phyloP scores from a whole-genome alignment of 805 yeast genomes.

The Myxozyma mucilagina region DNA sequence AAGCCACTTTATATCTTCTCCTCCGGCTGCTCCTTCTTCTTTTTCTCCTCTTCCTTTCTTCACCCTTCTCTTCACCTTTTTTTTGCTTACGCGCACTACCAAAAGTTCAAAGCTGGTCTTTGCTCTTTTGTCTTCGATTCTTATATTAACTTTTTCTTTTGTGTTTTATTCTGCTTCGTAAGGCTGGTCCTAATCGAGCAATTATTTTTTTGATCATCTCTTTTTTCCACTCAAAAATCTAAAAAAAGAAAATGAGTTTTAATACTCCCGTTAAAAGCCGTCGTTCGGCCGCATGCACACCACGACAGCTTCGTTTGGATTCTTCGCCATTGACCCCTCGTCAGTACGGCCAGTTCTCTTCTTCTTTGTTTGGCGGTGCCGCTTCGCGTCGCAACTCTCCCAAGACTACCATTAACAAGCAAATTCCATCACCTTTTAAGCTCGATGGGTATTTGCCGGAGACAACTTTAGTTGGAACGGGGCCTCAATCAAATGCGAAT shows the following conservation, averaged over 20 bases:
- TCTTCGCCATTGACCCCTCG: constrained; percentile 25
- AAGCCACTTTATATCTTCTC: background rate
- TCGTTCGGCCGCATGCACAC: constrained; percentile 21
- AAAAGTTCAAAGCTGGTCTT: constrained; percentile 29
- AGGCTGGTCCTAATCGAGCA: constrained; percentile 26
- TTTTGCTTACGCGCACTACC: background rate
- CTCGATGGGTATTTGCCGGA: constrained; percentile 48
- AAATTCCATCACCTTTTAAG: constrained; percentile 46
- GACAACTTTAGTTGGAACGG: constrained; percentile 42
- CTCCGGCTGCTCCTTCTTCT: background rate
- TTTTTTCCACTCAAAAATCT: background rate
- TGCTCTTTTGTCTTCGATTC: constrained; percentile 21
- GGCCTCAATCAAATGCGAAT: constrained; percentile 37
- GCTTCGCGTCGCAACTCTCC: constrained; percentile 18
- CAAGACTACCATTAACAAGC: constrained; percentile 28
- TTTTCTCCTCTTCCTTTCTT: background rate
- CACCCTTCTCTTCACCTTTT: background rate
- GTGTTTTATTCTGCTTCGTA: background rate
- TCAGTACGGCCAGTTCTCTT: constrained; percentile 18
- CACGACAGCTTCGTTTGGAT: constrained; percentile 34
- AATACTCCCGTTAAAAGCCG: constrained; percentile 34
- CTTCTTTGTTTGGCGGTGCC: constrained; percentile 5
- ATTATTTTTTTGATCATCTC: background rate
- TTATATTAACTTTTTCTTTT: constrained; percentile 1
- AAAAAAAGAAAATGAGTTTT: constrained; percentile 21